Evolutionary conservation across 495 filamentous ascomycete genomes (phyloP).

Genomic region (Cudoniella acicularis): DNA sequence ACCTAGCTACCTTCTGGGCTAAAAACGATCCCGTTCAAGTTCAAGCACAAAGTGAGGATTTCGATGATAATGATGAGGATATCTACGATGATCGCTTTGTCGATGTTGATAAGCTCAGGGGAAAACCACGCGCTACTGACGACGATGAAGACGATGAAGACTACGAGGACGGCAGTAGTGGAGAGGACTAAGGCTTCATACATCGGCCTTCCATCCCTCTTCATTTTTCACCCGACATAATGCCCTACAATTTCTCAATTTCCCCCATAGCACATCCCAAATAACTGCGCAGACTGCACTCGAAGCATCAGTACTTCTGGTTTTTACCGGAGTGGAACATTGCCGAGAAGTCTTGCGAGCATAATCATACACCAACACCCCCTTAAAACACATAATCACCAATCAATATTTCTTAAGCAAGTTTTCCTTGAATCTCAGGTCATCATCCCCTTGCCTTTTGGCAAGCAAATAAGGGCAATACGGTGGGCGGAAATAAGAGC

Average conservation of each 20-base stretch:
- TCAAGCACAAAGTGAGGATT: not conserved
- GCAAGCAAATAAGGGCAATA: not conserved
- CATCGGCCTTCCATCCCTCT: too few relatives aligned
- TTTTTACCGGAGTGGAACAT: not conserved
- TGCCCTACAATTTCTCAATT: too few relatives aligned
- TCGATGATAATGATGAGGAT: not conserved
- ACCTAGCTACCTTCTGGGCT: not conserved
- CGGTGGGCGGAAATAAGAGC: not conserved
- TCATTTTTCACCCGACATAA: too few relatives aligned
- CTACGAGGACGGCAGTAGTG: not conserved
- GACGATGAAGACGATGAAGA: constrained; percentile 3
- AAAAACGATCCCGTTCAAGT: not conserved
- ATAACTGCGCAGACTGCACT: not conserved
- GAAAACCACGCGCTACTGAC: too few relatives aligned
- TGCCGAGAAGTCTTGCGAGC: too few relatives aligned
- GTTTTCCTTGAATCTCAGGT: not conserved
- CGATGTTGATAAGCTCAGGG: not conserved
- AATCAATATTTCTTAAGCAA: not conserved
- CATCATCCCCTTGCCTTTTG: not conserved
- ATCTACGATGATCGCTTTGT: not conserved
- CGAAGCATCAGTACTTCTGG: not conserved
- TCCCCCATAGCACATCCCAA: not conserved
- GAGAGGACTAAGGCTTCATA: not conserved
- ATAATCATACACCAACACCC: not conserved
- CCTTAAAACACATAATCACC: not conserved